Evolutionary conservation across 2,329 filamentous ascomycete species (phyloP), one percentile per base, ranked within the genome.

Genomic region (Gremmenia infestans): DNA sequence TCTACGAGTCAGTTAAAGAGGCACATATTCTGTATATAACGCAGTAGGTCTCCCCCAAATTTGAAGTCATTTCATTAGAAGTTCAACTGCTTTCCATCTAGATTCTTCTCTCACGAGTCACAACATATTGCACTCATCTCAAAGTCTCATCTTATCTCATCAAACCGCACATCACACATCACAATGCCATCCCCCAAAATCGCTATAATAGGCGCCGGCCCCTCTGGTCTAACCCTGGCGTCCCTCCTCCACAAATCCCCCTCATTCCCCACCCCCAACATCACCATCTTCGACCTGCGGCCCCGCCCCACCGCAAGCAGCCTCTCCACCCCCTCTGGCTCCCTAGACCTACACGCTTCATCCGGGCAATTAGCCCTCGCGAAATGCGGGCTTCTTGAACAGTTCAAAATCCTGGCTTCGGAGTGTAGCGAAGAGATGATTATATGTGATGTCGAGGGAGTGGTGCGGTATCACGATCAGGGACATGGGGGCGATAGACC

Each of bases 291-390:
- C 37, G 73, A 76, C 40, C 63, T 71, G 1, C 70, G 71, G 14
- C 53, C 62, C 1, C 60, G 61, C 11, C 71, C 70, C 9, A 67
- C 64, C 1, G 50, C 59, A 0, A 61, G 61, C 2, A 65, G 68
- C 11, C 58, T 71, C 6, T 50, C 63, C 5, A 54, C 61, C 2
- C 69, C 69, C 2, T 70, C 67, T 3, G 78, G 79, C 11, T 75
- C 67, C 54, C 73, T 82, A 3, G 79, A 82, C 60, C 69, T 83
- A 1, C 78, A 82, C 60, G 67, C 71, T 1, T 62, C 71, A 5
- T 72, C 73, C 0, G 79, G 79, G 0, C 72, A 78, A 5, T 65
- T 69, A 3, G 79, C 76, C 0, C 63, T 82, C 7, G 68, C 67
- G 5, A 73, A 74, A 52, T 74, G 73, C 14, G 76, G 74, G 0